Evolutionary conservation across 225 moss, liverwort and hornwort genomes (phyloP).

Genomic region (Sphagnum contortum): DNA sequence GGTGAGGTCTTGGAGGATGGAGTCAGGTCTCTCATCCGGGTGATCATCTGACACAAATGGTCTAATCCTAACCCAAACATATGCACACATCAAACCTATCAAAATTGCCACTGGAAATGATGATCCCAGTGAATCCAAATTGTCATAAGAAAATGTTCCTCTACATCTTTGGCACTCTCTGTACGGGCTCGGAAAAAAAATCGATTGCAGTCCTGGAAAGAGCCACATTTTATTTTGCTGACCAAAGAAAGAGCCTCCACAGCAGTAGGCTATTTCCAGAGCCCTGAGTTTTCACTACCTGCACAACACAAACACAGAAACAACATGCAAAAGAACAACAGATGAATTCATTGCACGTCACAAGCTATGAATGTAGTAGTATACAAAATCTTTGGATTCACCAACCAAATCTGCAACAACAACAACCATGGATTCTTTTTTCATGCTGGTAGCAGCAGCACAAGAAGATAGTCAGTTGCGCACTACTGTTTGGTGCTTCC

Average conservation of each 20-base stretch:
- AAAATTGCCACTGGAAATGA: conserved; percentile 1
- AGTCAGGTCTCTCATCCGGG: background rate
- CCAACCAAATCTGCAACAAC: too few species aligned
- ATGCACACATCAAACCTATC: background rate
- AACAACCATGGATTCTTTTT: too few species aligned
- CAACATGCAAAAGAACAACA: too few species aligned
- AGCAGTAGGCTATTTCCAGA: too few species aligned
- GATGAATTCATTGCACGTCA: too few species aligned
- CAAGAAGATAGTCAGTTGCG: too few species aligned
- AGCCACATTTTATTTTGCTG: background rate
- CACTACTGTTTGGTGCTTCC: too few species aligned
- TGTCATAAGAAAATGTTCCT: background rate
- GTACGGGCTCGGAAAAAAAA: background rate
- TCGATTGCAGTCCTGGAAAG: background rate
- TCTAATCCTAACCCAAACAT: background rate
- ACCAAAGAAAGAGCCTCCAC: background rate
- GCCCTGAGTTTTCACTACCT: too few species aligned
- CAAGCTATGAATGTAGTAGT: too few species aligned
- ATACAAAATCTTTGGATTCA: too few species aligned
- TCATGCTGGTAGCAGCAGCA: too few species aligned
- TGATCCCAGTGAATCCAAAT: conserved; percentile 1
- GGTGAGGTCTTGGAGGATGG: background rate
- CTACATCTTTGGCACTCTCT: conserved; percentile 2
- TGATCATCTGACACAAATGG: background rate
- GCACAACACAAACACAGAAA: too few species aligned